A percentile compares a stretch with the other conserved stretches of the same genome.
phyloP scores from a whole-genome alignment of 257 asterid species.

The Penstemon newberryi region DNA sequence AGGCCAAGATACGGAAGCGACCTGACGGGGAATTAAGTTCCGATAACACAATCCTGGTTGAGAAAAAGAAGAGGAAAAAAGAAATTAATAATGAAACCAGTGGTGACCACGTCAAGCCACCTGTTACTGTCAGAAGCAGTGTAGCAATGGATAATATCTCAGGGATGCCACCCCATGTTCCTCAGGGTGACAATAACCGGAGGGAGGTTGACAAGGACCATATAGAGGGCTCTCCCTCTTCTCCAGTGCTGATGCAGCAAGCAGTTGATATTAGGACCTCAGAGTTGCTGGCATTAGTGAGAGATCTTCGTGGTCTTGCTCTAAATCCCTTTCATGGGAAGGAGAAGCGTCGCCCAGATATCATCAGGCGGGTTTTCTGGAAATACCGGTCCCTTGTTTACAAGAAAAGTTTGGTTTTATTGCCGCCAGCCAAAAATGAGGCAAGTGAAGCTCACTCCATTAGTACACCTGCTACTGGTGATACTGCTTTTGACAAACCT shows the following conservation, averaged over 20 bases:
- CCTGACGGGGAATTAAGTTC: constrained; percentile 44
- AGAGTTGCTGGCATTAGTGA: constrained; percentile 46
- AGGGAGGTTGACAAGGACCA: constrained; percentile 27
- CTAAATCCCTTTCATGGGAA: constrained; percentile 63
- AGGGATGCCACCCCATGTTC: constrained; percentile 29
- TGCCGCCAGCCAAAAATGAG: constrained; percentile 47
- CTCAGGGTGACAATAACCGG: constrained; percentile 24
- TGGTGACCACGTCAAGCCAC: constrained; percentile 27
- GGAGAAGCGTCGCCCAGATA: constrained; percentile 42
- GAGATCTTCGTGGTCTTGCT: constrained; percentile 68
- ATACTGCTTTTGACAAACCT: constrained; percentile 29
- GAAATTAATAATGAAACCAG: constrained; percentile 27
- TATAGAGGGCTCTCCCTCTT: constrained; percentile 22
- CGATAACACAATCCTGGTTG: constrained; percentile 39
- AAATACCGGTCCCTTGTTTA: constrained; percentile 80
- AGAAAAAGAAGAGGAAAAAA: constrained; percentile 60
- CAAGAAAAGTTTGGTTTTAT: constrained; percentile 66
- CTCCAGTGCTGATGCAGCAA: constrained; percentile 34
- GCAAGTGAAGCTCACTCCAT: constrained; percentile 39
- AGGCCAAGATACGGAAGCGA: constrained; percentile 54
- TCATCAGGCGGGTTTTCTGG: constrained; percentile 43
- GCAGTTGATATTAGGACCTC: constrained; percentile 27
- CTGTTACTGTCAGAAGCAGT: constrained; percentile 32
- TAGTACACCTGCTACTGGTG: constrained; percentile 29
- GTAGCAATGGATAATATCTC: constrained; percentile 33